Base-by-base conservation (phyloP, 768 basidiomycete genomes). In the Lactarius hengduanensis region DNA sequence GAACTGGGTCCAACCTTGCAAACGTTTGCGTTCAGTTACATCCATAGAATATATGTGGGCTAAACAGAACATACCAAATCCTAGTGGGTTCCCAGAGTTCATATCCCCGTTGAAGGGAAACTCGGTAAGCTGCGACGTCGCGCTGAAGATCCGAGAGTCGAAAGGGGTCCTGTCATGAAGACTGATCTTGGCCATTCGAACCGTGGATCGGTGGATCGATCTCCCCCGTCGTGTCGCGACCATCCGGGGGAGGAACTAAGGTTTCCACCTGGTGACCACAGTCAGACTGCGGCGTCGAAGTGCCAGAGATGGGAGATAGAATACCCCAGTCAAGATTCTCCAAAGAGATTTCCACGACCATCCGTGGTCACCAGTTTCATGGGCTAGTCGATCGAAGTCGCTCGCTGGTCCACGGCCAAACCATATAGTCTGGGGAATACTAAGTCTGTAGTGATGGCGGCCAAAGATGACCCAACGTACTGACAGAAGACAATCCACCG, bases 151-250 rank as follows among this genome's bases (percentile, higher is more conserved):
- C 34, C n/a, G 57, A 10, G 20, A 38, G 38, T 62, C 62, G 11
- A 63, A 15, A 32, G 30, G 2, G 56, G 41, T 18, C 50, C 15
- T 3, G 67, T 32, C 28, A 64, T 9, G 72, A 61, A 74, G 36
- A 36, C 71, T 73, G 61, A 74, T 68, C 16, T 58, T 59, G 32
- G 4, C 76, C 75, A 15, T 50, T 22, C 5, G 34, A 57, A 18
- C 74, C 74, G 54, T 76, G 75, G 0, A 74, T 59, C 20, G 64
- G 20, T 0, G 74, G 74, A 30, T 71, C 59, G 41, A 73, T 62
- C 53, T 74, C 22, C 6, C 73, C 74, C 0, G 69, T 50, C 4
- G 69, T 73, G 45, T 74, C 61, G 55, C 71, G 65, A n/a, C 60
- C 60, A 34, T 66, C 61, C 5, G 65, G 38, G 8, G 65, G 65